Evolutionary conservation across 192 early-diverging fungal species (phyloP).

Genomic region (Coemansia sp.): DNA sequence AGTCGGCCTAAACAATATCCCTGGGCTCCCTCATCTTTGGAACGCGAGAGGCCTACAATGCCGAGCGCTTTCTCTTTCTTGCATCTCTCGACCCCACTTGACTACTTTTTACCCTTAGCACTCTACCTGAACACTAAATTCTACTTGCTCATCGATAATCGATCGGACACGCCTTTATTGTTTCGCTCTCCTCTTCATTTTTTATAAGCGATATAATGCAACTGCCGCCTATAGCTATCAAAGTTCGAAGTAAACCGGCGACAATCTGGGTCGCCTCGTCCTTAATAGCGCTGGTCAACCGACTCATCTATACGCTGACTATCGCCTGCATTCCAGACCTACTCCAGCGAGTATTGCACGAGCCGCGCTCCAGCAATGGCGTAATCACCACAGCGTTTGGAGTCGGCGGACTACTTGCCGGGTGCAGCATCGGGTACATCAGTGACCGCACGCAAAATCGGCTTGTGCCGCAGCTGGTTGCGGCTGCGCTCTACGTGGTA

Average conservation of each 20-base stretch:
- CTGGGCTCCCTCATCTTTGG: background rate
- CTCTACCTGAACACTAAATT: background rate
- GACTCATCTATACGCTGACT: slow-evolving; percentile 50
- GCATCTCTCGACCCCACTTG: too few species aligned
- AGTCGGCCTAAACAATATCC: slow-evolving; percentile 2
- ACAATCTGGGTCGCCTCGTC: slow-evolving; percentile 49
- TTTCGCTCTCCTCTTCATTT: background rate
- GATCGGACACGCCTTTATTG: slow-evolving; percentile 1
- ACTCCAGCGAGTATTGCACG: slow-evolving; percentile 32
- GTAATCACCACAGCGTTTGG: slow-evolving; percentile 51
- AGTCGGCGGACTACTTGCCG: slow-evolving; percentile 41
- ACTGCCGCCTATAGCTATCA: slow-evolving; percentile 13
- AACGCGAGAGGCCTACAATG: background rate
- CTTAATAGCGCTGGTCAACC: slow-evolving; percentile 40
- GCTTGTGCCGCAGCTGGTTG: slow-evolving; percentile 23
- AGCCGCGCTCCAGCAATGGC: slow-evolving; percentile 45
- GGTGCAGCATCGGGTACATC: slow-evolving; percentile 35
- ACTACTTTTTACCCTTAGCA: background rate
- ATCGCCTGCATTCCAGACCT: slow-evolving; percentile 51
- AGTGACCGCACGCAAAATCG: slow-evolving; percentile 51
- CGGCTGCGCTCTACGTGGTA: slow-evolving; percentile 32
- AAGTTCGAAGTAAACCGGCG: slow-evolving; percentile 38
- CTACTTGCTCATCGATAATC: background rate
- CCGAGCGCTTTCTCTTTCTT: background rate
- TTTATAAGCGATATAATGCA: slow-evolving; percentile 11